Evolutionary conservation across 176 grass and related monocot genomes (phyloP).

Genomic region (Eleusine coracana): DNA sequence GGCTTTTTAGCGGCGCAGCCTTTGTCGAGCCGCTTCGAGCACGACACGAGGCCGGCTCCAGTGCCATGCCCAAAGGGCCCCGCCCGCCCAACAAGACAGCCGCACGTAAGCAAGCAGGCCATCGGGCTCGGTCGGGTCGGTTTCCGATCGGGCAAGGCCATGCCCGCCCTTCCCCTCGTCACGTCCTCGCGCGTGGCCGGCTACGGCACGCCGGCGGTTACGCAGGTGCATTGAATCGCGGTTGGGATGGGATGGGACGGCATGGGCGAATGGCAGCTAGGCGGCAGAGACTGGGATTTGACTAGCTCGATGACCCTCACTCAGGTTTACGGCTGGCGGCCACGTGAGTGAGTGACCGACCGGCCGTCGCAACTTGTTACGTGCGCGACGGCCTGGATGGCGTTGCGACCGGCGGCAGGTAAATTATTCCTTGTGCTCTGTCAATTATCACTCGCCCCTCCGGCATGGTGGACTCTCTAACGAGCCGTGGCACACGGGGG

Average conservation of each 20-base stretch:
- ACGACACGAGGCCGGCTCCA: background rate
- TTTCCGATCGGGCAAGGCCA: slow-evolving; percentile 23
- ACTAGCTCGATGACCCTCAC: background rate
- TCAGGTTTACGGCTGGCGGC: slow-evolving; percentile 30
- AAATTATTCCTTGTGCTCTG: background rate
- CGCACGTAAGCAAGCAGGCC: background rate
- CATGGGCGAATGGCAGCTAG: background rate
- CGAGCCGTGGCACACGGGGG: background rate
- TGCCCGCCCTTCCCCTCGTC: slow-evolving; percentile 2
- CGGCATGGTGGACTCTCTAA: background rate
- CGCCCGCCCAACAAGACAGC: background rate
- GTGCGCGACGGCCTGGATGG: slow-evolving; percentile 14
- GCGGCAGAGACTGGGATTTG: background rate
- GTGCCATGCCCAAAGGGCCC: too few relatives aligned
- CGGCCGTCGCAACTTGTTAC: slow-evolving; percentile 34
- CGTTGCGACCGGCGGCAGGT: background rate
- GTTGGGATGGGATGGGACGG: slow-evolving; percentile 22
- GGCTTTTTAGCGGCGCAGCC: slow-evolving; percentile 25
- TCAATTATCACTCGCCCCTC: background rate
- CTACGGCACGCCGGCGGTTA: slow-evolving; percentile 20
- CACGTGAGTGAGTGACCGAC: slow-evolving; percentile 4
- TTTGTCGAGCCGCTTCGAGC: slow-evolving; percentile 44
- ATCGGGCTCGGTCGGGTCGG: background rate
- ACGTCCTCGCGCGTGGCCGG: background rate
- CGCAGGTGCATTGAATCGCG: slow-evolving; percentile 39